Percentiles rank a stretch among this genome's conserved stretches.
phyloP scores from a whole-genome alignment of 2,329 filamentous ascomycete genomes.

The Exophiala oligosperma region DNA sequence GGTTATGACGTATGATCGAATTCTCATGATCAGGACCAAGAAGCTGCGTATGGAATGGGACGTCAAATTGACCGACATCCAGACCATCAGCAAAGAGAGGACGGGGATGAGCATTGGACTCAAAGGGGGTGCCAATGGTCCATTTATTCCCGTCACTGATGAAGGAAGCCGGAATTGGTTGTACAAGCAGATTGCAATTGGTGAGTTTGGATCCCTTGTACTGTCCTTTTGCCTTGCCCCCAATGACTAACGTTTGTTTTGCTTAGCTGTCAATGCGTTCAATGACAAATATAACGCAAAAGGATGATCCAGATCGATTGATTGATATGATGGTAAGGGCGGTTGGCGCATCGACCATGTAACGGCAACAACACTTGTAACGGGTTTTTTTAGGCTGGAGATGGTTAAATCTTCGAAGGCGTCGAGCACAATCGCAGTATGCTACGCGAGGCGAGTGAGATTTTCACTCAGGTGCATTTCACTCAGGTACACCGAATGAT shows the following conservation, averaged over 20 bases:
- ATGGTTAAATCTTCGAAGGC: too few relatives aligned
- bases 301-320: constrained; percentile 37
- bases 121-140: constrained; percentile 87
- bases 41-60: constrained; percentile 92
- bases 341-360: too few relatives aligned
- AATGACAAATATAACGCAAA: constrained; percentile 67
- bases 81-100: constrained; percentile 95
- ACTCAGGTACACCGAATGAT: too few relatives aligned
- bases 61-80: constrained; percentile 89
- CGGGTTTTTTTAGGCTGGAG: too few relatives aligned
- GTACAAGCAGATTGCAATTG: constrained; percentile 64
- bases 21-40: constrained; percentile 86
- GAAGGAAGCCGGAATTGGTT: constrained; percentile 72
- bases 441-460: too few relatives aligned
- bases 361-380: too few relatives aligned
- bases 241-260: neutral
- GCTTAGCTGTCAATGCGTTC: constrained; percentile 62
- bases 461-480: too few relatives aligned
- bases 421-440: too few relatives aligned
- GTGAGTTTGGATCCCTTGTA: constrained; percentile 35
- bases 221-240: neutral
- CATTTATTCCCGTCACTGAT: constrained; percentile 91
- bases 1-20: constrained; percentile 83
- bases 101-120: constrained; percentile 88
- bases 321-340: neutral